These are phyloP conservation scores for Fusarium piperis DNA, from an alignment of 2,329 filamentous ascomycete genomes.

Conservation along the genomic window DNA sequence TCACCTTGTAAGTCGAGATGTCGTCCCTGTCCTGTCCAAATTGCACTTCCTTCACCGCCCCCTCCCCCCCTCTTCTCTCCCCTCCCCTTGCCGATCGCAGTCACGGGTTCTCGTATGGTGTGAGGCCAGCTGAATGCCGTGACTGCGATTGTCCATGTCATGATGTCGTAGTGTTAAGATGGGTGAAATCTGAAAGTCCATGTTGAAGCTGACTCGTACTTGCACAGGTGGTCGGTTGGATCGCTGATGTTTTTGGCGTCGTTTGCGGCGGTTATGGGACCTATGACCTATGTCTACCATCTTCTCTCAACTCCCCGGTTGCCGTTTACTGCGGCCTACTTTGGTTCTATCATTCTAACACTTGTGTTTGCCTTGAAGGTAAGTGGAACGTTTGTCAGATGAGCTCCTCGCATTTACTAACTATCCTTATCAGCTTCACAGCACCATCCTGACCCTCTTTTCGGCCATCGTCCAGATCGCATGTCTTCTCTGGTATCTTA, in stretches of 20 bases:
- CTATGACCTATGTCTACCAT: slow-evolving; percentile 82
- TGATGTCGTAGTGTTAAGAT: slow-evolving; percentile 26
- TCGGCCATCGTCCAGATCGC: slow-evolving; percentile 85
- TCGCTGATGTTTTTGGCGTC: slow-evolving; percentile 90
- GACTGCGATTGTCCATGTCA: slow-evolving; percentile 25
- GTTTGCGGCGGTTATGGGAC: slow-evolving; percentile 95
- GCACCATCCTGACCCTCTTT: slow-evolving; percentile 84
- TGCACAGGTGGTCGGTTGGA: slow-evolving; percentile 88
- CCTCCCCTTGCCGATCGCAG: slow-evolving; percentile 18
- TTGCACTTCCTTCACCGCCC: slow-evolving; percentile 4
- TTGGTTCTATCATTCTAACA: slow-evolving; percentile 89
- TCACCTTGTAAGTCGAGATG: slow-evolving; percentile 83
- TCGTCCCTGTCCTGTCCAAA: slow-evolving; percentile 1
- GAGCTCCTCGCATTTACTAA: slow-evolving; percentile 5
- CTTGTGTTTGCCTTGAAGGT: slow-evolving; percentile 93
- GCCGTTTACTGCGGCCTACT: slow-evolving; percentile 94
- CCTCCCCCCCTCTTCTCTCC: background rate
- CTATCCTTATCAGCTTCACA: slow-evolving; percentile 72
- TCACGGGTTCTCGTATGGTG: slow-evolving; percentile 25
- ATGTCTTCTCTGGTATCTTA: slow-evolving; percentile 88
- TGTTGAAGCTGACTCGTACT: slow-evolving; percentile 39
- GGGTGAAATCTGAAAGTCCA: slow-evolving; percentile 22
- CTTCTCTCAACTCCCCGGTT: slow-evolving; percentile 84
- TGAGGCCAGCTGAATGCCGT: slow-evolving; percentile 15
- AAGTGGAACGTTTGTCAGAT: slow-evolving; percentile 55